Conservation (phyloP, 306 rosid species). For the Myrica gale region DNA sequence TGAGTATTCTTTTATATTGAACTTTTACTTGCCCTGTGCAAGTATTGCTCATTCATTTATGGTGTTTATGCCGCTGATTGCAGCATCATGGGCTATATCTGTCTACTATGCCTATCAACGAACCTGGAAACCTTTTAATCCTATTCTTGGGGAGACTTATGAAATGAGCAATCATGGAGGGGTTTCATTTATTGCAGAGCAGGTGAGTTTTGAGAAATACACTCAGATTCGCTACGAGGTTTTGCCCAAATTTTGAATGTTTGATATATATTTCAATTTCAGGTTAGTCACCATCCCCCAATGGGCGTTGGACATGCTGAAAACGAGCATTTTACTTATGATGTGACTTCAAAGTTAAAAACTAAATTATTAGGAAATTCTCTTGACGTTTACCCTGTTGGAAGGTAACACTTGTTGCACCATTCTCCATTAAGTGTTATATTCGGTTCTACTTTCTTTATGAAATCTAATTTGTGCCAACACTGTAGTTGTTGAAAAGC, state of each 20-base stretch:
- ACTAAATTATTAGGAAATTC: conserved; percentile 93
- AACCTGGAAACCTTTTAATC: conserved; percentile 98
- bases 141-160: conserved; percentile 93
- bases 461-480: background rate
- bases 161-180: conserved; percentile 78
- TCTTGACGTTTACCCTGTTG: conserved; percentile 83
- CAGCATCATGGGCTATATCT: conserved; percentile 97
- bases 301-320: conserved; percentile 94
- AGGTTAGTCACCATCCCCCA: conserved; percentile 98
- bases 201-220: conserved; percentile 49
- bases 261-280: conserved; percentile 18
- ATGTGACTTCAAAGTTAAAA: conserved; percentile 85
- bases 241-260: background rate
- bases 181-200: conserved; percentile 77
- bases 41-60: conserved; percentile 17
- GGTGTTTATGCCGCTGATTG: conserved; percentile 16
- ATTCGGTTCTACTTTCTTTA: background rate
- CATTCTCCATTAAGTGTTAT: background rate
- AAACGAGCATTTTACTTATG: conserved; percentile 83
- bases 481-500: background rate
- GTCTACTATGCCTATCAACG: conserved; percentile 89
- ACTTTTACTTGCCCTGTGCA: conserved; percentile 5
- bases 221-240: background rate
- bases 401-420: conserved; percentile 53
- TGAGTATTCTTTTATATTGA: conserved; percentile 38